These are phyloP conservation scores for Venturia carpophila DNA, from an alignment of 2,329 filamentous ascomycete genomes.

Conservation along the genomic window DNA sequence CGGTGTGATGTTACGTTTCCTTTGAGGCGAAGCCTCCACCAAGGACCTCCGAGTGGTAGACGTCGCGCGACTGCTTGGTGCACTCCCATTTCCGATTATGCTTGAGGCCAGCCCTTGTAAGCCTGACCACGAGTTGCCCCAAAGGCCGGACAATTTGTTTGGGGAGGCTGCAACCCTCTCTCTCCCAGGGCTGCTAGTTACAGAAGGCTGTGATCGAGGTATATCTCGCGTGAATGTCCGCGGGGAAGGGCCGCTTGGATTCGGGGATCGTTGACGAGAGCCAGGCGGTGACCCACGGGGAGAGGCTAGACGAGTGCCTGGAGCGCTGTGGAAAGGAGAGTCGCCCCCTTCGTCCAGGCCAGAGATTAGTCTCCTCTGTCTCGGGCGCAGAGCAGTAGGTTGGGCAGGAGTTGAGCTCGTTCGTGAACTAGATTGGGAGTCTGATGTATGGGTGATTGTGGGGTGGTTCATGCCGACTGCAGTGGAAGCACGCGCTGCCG, in stretches of 20 bases:
- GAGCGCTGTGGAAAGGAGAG: conserved; percentile 28
- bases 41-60: conserved; percentile 29
- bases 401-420: conserved; percentile 32
- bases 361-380: conserved; percentile 41
- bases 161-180: conserved; percentile 23
- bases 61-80: conserved; percentile 22
- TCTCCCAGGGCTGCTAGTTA: conserved; percentile 12
- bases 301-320: conserved; percentile 27
- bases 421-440: conserved; percentile 31
- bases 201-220: conserved; percentile 3
- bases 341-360: conserved; percentile 39
- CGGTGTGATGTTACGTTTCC: conserved; percentile 34
- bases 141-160: conserved; percentile 32
- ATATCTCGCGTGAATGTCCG: conserved; percentile 25
- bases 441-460: conserved; percentile 36
- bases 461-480: conserved; percentile 25
- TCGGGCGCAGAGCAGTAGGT: conserved; percentile 38
- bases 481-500: conserved; percentile 15
- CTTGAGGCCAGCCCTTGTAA: conserved; percentile 44
- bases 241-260: conserved; percentile 26
- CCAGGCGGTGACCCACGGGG: conserved; percentile 32
- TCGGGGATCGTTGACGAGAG: conserved; percentile 36
- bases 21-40: conserved; percentile 26
- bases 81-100: conserved; percentile 33
- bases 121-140: conserved; percentile 42